Conservation (phyloP, 2,329 filamentous ascomycete species). For the Phialocephala sp. region DNA sequence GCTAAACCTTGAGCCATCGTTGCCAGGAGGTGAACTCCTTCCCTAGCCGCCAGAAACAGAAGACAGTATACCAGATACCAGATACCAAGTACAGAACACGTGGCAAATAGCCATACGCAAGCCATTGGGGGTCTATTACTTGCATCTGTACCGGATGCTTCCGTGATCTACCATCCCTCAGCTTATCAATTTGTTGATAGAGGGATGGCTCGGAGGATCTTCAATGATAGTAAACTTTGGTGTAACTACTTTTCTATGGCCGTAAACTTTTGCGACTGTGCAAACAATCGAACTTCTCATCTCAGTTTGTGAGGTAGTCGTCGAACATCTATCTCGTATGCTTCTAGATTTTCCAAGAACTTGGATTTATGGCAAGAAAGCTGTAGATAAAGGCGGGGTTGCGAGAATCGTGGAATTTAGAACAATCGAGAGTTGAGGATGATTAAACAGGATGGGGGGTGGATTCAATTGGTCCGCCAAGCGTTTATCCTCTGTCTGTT, state of each 20-base stretch:
- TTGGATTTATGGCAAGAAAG: conserved; percentile 2
- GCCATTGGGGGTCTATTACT: no score
- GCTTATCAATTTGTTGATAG: background rate
- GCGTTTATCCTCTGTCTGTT: conserved; percentile 26
- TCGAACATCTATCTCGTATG: background rate
- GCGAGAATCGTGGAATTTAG: background rate
- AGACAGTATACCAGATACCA: no score
- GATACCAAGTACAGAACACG: no score
- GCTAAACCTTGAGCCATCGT: no score
- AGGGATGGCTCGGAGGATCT: background rate
- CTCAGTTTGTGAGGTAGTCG: background rate
- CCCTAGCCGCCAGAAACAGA: no score
- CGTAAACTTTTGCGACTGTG: background rate
- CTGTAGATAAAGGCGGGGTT: conserved; percentile 9
- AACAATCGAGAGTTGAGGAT: background rate
- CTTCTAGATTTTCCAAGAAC: background rate
- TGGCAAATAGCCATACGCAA: no score
- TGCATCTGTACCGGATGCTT: no score
- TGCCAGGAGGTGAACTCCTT: no score
- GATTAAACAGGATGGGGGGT: conserved; percentile 1
- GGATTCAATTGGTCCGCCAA: conserved; percentile 27
- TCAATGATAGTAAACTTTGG: background rate
- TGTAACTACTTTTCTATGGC: background rate
- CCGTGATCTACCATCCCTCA: no score
- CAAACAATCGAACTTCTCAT: background rate